Base-by-base conservation (phyloP, 768 basidiomycete genomes). In the Tricholoma terreum region DNA sequence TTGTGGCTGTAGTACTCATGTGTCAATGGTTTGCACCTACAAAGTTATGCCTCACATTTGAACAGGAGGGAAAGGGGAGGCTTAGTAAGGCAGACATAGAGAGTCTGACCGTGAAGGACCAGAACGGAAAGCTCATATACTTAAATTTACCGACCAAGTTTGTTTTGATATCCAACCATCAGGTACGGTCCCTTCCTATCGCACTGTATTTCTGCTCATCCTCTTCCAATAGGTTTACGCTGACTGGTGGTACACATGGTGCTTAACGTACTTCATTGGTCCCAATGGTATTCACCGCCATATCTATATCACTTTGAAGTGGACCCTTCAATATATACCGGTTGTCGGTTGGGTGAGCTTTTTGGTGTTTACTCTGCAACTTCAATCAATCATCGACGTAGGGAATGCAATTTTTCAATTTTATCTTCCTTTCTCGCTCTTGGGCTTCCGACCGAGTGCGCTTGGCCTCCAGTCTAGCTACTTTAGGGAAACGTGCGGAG, bases 331-430 rank as follows among this genome's bases (percentile, higher is more conserved):
- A 61, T 80, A 80, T 80, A 69, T 96, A 2, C 96, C 96, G 15
- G 69, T 99, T 48, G 69, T 94, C 24, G 96, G 96, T 12, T 93
- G 92, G 87, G 94, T 94, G 72, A 54, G 81, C 66, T 52, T 34
- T 49, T 52, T 50, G 49, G 30, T 27, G 31, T 15, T 22, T 43
- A 42, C 46, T 30, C 38, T 54, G 42, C 14, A 40, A 52, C 36
- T 52, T 45, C 10, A 19, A 58, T 56, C 55, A 54, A 54, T 46
- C 19, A 21, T 35, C 21, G 21, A 8, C 36, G n/a, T 49, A 92
- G 91, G 89, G 83, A 56, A 98, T 97, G 93, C 93, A 90, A 81
- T 87, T 94, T 75, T 97, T 85, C 73, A 80, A 86, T 57, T 98
- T 98, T 72, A 93, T 98, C 58, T 98, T 98, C 71, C 81, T 98